Conservation (phyloP, 78 protist species). For the Mastigamoeba balamuthi region DNA sequence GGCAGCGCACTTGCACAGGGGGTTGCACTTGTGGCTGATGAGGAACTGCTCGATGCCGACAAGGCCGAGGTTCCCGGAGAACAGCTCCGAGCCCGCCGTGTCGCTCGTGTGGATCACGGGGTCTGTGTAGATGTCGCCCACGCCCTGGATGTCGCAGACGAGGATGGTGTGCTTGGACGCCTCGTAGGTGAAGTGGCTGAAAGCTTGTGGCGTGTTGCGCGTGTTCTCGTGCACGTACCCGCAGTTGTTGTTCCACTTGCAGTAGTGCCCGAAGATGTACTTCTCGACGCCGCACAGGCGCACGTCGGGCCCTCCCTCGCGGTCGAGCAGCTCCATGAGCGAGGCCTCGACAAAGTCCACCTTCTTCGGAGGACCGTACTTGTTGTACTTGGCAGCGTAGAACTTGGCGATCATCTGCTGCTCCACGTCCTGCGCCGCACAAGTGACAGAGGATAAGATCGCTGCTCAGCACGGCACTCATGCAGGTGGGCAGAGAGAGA, state of each 20-base stretch:
- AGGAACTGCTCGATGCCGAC: conserved; percentile 59
- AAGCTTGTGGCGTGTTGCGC: conserved; percentile 81
- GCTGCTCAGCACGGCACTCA: too few relatives aligned
- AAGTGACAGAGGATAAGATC: too few relatives aligned
- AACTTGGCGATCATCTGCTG: conserved; percentile 48
- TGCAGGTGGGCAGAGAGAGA: background rate
- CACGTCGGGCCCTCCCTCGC: background rate
- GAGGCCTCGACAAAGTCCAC: conserved; percentile 40
- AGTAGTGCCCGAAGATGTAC: conserved; percentile 34
- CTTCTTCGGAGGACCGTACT: conserved; percentile 37
- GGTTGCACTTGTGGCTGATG: conserved; percentile 60
- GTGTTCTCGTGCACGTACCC: conserved; percentile 33
- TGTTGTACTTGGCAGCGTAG: conserved; percentile 24
- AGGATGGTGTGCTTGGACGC: conserved; percentile 26
- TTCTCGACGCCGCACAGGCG: conserved; percentile 29
- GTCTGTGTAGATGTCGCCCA: conserved; percentile 76
- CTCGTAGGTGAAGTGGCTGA: conserved; percentile 76
- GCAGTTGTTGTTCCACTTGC: conserved; percentile 70
- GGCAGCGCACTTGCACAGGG: conserved; percentile 34
- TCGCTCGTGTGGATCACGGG: conserved; percentile 72
- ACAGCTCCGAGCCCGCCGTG: conserved; percentile 42
- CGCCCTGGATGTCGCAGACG: conserved; percentile 83
- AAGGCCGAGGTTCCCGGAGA: conserved; percentile 63
- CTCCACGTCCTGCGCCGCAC: conserved; percentile 58
- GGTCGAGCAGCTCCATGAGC: conserved; percentile 24